Evolutionary conservation across 345 rosid species (phyloP), one percentile per base, ranked within the genome.

Genomic region (Angophora floribunda): DNA sequence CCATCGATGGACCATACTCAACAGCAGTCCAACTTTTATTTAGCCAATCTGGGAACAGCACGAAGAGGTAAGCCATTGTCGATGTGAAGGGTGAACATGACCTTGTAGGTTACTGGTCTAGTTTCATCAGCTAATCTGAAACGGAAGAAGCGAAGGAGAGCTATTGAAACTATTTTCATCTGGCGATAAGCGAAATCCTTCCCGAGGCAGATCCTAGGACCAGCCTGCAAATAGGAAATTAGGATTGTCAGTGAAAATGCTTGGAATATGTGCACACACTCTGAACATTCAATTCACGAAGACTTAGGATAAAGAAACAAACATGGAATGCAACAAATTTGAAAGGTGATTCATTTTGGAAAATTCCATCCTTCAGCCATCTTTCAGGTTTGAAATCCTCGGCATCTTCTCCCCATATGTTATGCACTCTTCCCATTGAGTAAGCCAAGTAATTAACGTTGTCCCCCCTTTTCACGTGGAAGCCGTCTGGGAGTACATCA

Each of bases 201-300:
- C 5, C 97, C 99, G 2, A 97, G 90, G 85, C 98, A 97, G 61
- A 95, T 94, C 55, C 97, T 91, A 79, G 99, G 98, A 85, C 99
- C 99, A 84, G 95, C 98, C 99, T 97, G 93, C 55, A 90, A 87
- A 80, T 22, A 51, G 10, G 24, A 70, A 22, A 14, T 8, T 36
- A 30, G 53, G 7, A 16, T 16, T 41, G 84, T 12, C 51, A 14
- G 17, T 41, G 50, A 44, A 70, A 10, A 70, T 36, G 26, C 47
- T 36, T 36, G 47, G 82, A 17, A 70, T 36, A 36, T 36, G 49
- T 70, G 17, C 82, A 36, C 26, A 19, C 45, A 2, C 26, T 17
- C 1, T 70, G 26, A 9, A 36, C 9, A 36, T 9, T 36, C 49
- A 15, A 17, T 70, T 70, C 49, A 36, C 4, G 0, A 19, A 47